Evolutionary conservation across 2,329 filamentous ascomycete genomes (phyloP), one percentile per base, ranked within the genome.

Genomic region (Fusarium circinatum): DNA sequence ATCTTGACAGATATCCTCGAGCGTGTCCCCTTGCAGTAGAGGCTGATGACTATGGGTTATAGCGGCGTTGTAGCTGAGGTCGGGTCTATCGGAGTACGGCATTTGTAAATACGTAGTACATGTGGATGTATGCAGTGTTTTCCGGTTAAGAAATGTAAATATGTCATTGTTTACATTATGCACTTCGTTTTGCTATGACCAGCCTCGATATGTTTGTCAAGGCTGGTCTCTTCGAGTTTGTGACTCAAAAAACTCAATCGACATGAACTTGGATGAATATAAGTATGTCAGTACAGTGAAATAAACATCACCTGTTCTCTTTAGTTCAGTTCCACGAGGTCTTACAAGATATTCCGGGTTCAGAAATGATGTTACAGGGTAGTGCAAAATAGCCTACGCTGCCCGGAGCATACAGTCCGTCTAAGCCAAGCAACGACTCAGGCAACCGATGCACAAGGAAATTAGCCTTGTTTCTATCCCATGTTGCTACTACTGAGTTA

Each of bases 1-100:
- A 82, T 87, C 38, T 62, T 87, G 75, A 79, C 75, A 57, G 84
- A 86, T 73, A 82, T 81, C 8, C 79, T 87, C n/a, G 79, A 79
- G 42, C 83, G 82, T 42, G 73, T 86, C 24, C 80, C 81, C n/a
- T 62, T 85, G 48, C 83, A 84, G 76, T 85, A 76, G 59, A 64
- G 38, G 24, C 57, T 47, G 45, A 38, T 62, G 32, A 49, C 20
- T 54, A 32, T 39, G 49, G 22, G 48, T 44, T 30, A 45, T n/a
- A 47, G 61, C 13, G 41, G 60, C 58, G 47, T 75, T 75, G 42
- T 39, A 49, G 45, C 36, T 70, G 34, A 41, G 51, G 8, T 48
- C 15, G 45, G 67, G 61, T 52, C 47, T 62, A 51, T 44, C n/a
- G 68, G 68, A 63, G 62, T 67, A 62, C 30, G 54, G 52, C 30